phyloP scores from a whole-genome alignment of 345 rosid genomes.

The Nephelium lappaceum region DNA sequence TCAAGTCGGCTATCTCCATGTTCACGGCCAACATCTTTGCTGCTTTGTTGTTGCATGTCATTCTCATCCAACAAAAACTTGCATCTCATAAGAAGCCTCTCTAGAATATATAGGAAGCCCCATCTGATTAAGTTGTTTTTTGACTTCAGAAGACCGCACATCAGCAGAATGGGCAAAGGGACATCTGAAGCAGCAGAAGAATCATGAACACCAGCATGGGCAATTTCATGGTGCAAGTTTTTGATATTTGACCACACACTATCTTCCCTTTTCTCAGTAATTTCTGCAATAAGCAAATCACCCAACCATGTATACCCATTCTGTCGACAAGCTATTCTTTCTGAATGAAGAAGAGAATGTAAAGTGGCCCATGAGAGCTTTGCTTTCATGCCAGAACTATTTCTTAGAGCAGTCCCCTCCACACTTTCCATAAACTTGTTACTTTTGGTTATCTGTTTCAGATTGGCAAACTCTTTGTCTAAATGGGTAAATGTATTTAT shows the following conservation, averaged over 20 bases:
- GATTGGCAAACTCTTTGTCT: constrained; percentile 81
- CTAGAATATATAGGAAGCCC: constrained; percentile 87
- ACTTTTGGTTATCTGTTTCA: constrained; percentile 76
- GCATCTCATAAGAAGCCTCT: constrained; percentile 96
- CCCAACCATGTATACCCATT: constrained; percentile 97
- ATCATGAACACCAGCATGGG: constrained; percentile 71
- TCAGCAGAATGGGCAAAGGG: constrained; percentile 78
- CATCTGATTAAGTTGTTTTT: constrained; percentile 68
- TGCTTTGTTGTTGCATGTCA: constrained; percentile 60
- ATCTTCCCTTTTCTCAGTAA: constrained; percentile 64
- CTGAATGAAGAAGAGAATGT: constrained; percentile 97
- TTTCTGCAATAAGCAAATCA: constrained; percentile 91
- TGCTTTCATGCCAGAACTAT: constrained; percentile 52
- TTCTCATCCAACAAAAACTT: constrained; percentile 89
- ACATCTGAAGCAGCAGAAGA: constrained; percentile 65
- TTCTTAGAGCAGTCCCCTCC: constrained; percentile 40
- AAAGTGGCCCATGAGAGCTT: constrained; percentile 83
- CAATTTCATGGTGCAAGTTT: constrained; percentile 65
- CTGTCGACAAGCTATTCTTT: constrained; percentile 71
- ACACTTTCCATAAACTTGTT: constrained; percentile 64
- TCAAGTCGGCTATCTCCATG: constrained; percentile 64
- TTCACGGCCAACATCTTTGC: constrained; percentile 43
- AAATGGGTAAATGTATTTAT: constrained; percentile 88
- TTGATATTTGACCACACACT: constrained; percentile 73
- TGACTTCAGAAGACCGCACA: constrained; percentile 96